Base-by-base conservation (phyloP, 495 filamentous ascomycete species). In the Ramalina peruviana region DNA sequence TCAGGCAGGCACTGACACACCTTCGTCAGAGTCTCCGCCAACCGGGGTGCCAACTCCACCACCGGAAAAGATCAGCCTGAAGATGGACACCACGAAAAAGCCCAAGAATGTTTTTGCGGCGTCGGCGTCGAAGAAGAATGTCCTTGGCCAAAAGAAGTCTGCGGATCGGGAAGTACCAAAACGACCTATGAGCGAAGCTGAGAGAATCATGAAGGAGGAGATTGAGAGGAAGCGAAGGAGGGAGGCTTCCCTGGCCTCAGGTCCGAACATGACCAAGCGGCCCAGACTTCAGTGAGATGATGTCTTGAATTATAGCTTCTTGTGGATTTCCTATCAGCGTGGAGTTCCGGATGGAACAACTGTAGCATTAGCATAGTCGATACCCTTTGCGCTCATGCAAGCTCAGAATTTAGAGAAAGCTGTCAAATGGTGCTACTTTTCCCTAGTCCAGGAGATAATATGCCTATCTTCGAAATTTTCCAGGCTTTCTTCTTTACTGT, bases 171-270 rank as follows among this genome's bases (percentile, higher is more conserved):
- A 79, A 45, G 73, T 70, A 40, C 74, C 76, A 3, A 85, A 84
- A 53, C 86, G 84, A 69, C 76, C 76, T 33, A 87, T 92, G 75
- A 85, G 82, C 53, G 84, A 92, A 62, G 83, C 83, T n/a, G 87
- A 93, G 54, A 72, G 87, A 50, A 92, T 92, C 51, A 94, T 94
- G 87, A 85, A 81, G 62, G 82, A 85, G 53, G 87, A 90, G 56
- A 72, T 85, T 59, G 82, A 90, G 57, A 70, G 74, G 36, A 90
- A 89, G 62, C 72, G 81, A 40, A 57, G 61, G 13, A 69, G 76
- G 21, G 78, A 72, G 36, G 46, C 47, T 5, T 59, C 58, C 23
- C 65, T 65, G 9, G 61, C 9, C 13, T 26, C 48, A 20, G 53
- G 48, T 4, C 33, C 47, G 23, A 57, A 57, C 45, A 30, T 39